phyloP scores from a whole-genome alignment of 2,329 filamentous ascomycete genomes.

The Talaromyces islandicus region DNA sequence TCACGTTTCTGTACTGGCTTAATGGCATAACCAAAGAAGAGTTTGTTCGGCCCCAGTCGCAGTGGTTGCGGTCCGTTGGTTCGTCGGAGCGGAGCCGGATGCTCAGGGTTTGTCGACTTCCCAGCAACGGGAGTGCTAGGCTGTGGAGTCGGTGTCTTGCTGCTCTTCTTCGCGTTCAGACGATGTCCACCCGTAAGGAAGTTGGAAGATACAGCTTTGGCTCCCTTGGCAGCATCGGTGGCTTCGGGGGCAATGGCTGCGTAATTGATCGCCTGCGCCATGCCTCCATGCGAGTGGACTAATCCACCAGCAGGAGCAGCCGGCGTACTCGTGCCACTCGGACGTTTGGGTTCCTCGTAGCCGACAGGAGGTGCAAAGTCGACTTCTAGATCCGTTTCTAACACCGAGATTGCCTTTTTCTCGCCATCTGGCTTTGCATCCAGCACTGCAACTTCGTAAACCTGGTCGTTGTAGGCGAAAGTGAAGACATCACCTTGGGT shows the following conservation, averaged over 20 bases:
- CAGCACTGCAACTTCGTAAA: constrained; percentile 87
- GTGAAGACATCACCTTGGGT: constrained; percentile 93
- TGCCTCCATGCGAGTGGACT: constrained; percentile 79
- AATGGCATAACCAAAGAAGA: constrained; percentile 95
- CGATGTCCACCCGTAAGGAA: constrained; percentile 77
- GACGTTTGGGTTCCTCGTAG: constrained; percentile 72
- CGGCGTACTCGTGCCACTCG: constrained; percentile 81
- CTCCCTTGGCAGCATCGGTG: constrained; percentile 57
- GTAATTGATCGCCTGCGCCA: constrained; percentile 99
- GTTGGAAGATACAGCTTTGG: constrained; percentile 63
- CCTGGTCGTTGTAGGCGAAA: constrained; percentile 91
- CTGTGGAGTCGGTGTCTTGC: constrained; percentile 68
- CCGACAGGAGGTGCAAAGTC: constrained; percentile 93
- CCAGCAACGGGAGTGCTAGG: constrained; percentile 65
- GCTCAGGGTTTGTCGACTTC: constrained; percentile 38
- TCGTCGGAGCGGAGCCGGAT: constrained; percentile 41
- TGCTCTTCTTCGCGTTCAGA: constrained; percentile 73
- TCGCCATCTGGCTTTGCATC: constrained; percentile 83
- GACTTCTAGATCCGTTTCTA: constrained; percentile 93
- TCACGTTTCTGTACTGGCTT: constrained; percentile 78
- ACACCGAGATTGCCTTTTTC: constrained; percentile 80
- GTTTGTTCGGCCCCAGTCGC: constrained; percentile 75
- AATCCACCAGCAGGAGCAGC: constrained; percentile 65
- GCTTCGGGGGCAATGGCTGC: constrained; percentile 77
- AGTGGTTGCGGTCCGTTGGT: constrained; percentile 81